Conservation (phyloP, 495 filamentous ascomycete genomes). For the Friedmanniomyces endolithicus region DNA sequence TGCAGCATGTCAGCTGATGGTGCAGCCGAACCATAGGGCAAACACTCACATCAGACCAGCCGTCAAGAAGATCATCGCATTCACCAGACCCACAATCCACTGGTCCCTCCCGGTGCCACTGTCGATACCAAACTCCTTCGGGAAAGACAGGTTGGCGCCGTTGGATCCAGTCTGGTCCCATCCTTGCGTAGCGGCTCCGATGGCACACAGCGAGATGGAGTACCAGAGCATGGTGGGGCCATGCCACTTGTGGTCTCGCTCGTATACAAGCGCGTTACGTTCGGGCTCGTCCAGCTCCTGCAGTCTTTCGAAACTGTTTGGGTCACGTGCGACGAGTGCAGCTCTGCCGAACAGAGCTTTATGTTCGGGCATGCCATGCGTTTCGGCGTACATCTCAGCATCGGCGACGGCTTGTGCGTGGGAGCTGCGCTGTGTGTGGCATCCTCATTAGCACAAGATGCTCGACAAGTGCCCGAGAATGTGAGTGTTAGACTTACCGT, state of each 20-base stretch:
- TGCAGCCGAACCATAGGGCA: no score
- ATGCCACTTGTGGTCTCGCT: conserved; percentile 51
- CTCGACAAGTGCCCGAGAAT: background rate
- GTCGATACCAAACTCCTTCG: conserved; percentile 38
- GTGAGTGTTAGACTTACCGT: conserved; percentile 23
- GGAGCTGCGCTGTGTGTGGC: conserved; percentile 28
- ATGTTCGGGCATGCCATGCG: conserved; percentile 32
- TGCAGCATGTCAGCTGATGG: background rate
- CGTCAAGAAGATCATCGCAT: conserved; percentile 19
- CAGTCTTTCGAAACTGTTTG: conserved; percentile 41
- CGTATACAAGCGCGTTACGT: conserved; percentile 39
- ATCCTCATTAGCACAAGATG: background rate
- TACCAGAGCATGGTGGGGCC: conserved; percentile 54
- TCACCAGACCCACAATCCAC: conserved; percentile 19
- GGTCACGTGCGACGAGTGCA: conserved; percentile 52
- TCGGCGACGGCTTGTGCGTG: conserved; percentile 27
- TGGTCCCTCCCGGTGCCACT: background rate
- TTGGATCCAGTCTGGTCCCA: conserved; percentile 70
- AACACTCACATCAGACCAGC: conserved; percentile 16
- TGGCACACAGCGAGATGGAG: conserved; percentile 56
- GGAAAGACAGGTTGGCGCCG: conserved; percentile 55
- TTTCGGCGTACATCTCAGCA: conserved; percentile 32
- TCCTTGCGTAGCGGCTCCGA: conserved; percentile 55
- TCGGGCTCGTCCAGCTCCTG: conserved; percentile 46
- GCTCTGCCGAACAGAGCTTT: conserved; percentile 34